A percentile compares a stretch with the other conserved stretches of the same genome.
These are phyloP conservation scores for Cokeromyces recurvatus DNA, from an alignment of 371 early-diverging fungal genomes.

Conservation along the genomic window DNA sequence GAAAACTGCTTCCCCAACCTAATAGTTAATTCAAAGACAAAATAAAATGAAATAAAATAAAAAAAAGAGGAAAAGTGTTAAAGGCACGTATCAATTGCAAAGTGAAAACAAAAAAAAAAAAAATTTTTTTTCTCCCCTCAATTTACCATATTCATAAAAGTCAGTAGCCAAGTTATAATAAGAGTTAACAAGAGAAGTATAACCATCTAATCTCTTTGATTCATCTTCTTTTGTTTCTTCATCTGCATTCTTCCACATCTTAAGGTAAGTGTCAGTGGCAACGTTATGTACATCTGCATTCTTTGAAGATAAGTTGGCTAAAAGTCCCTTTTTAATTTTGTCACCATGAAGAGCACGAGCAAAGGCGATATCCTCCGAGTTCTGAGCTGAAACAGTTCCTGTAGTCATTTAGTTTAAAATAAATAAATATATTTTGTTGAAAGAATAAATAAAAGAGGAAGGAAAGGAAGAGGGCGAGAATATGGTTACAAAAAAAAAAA, in stretches of 20 bases:
- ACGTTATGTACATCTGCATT: constrained; percentile 49
- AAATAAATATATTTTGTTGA: constrained; percentile 1
- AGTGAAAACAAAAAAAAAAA: no score
- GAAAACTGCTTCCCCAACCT: constrained; percentile 87
- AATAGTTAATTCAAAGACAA: background rate
- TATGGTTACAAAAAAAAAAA: background rate
- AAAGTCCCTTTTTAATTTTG: constrained; percentile 40
- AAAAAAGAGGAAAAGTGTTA: no score
- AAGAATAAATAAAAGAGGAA: constrained; percentile 4
- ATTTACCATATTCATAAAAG: constrained; percentile 67
- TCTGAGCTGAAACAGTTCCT: constrained; percentile 32
- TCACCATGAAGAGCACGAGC: constrained; percentile 48
- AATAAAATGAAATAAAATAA: no score
- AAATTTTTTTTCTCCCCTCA: background rate
- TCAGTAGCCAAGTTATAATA: constrained; percentile 85
- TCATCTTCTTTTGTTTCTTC: constrained; percentile 46
- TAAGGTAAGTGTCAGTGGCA: constrained; percentile 56
- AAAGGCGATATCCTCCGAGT: constrained; percentile 50
- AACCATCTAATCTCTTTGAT: constrained; percentile 51
- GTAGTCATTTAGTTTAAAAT: constrained; percentile 7
- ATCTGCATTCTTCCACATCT: constrained; percentile 58
- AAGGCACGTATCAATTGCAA: no score
- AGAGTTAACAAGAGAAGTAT: constrained; percentile 72
- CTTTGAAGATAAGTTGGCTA: constrained; percentile 51
- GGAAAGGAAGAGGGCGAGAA: background rate